Conservation (phyloP, 129 eudicot genomes). For the Helichrysum umbraculigerum region DNA sequence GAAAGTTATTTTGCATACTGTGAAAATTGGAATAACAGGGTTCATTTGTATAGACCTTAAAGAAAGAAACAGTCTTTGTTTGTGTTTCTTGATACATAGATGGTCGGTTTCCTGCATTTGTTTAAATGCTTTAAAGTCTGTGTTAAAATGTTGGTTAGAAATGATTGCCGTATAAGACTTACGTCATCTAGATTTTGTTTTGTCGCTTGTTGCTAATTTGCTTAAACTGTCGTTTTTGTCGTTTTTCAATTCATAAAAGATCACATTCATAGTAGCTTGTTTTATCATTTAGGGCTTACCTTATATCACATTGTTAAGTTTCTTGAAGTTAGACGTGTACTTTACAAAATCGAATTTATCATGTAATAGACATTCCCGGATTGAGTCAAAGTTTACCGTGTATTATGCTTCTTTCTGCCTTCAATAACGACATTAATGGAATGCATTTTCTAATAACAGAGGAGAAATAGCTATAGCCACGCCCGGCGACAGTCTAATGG, state of each 20-base stretch:
- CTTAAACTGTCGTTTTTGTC: not conserved
- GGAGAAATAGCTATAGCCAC: slow-evolving; percentile 60
- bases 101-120: not conserved
- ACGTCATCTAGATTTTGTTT: slow-evolving; percentile 9
- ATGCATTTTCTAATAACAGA: slow-evolving; percentile 40
- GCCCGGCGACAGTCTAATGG: slow-evolving; percentile 60
- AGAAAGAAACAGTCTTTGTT: slow-evolving; percentile 1
- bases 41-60: not conserved
- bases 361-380: not conserved
- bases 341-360: not conserved
- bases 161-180: not conserved
- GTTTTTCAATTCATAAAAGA: not conserved
- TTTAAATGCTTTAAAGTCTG: not conserved
- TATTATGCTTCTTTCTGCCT: not conserved
- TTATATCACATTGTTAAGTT: not conserved
- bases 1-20: not conserved
- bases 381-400: not conserved
- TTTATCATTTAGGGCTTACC: not conserved
- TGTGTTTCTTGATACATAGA: not conserved
- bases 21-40: slow-evolving; percentile 4
- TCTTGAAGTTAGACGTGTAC: not conserved
- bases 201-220: slow-evolving; percentile 16
- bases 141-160: not conserved
- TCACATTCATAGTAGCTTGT: not conserved
- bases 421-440: not conserved